Conservation (phyloP, 257 asterid species). For the Cordia subcordata region DNA sequence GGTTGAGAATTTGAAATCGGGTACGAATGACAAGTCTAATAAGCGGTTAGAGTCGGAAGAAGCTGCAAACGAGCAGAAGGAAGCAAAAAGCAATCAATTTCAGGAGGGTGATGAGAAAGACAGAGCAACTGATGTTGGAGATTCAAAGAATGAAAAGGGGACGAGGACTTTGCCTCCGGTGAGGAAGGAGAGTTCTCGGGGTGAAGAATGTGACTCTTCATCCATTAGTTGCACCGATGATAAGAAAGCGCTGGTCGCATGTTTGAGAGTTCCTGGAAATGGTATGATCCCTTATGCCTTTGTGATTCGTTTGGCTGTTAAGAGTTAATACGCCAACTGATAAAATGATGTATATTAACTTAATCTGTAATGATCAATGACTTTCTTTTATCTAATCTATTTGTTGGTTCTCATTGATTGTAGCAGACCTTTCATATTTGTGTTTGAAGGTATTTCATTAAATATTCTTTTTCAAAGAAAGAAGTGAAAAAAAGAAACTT, state of each 20-base stretch:
- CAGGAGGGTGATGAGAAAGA: constrained; percentile 30
- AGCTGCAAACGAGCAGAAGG: constrained; percentile 19
- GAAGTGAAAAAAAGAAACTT: too few relatives aligned
- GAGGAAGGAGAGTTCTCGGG: constrained; percentile 25
- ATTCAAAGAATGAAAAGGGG: constrained; percentile 25
- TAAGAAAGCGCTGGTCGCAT: constrained; percentile 66
- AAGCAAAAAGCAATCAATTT: constrained; percentile 12
- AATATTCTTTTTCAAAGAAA: too few relatives aligned
- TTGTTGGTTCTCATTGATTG: too few relatives aligned
- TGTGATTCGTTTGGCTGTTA: too few relatives aligned
- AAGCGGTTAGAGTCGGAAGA: constrained; percentile 19
- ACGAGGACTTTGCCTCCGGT: constrained; percentile 8
- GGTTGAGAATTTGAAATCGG: constrained; percentile 5
- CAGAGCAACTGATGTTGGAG: constrained; percentile 18
- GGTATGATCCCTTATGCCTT: constrained; percentile 32
- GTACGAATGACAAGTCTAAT: constrained; percentile 14
- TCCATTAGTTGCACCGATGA: constrained; percentile 66
- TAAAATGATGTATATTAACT: too few relatives aligned
- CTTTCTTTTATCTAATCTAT: too few relatives aligned
- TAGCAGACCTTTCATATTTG: too few relatives aligned
- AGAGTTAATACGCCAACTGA: too few relatives aligned
- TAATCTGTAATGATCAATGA: too few relatives aligned
- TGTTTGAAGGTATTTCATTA: too few relatives aligned
- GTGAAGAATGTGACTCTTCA: constrained; percentile 68
- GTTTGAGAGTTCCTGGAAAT: constrained; percentile 84